These are phyloP conservation scores for Phytopythium cucurbitacearum DNA, from an alignment of 352 stramenopile genomes.

Conservation along the genomic window DNA sequence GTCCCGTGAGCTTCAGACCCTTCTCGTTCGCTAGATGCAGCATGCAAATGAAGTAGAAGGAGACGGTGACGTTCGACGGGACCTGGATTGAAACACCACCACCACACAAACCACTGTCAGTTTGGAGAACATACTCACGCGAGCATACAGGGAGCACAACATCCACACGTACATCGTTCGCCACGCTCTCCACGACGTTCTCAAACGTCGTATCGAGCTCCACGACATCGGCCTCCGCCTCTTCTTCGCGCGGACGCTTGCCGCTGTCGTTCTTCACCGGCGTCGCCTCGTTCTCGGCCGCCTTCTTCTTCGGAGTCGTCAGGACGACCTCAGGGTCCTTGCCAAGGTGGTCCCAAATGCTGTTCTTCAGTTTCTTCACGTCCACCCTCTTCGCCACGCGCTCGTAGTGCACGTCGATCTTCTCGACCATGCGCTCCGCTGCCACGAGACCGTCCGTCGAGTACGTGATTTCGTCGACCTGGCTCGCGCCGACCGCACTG, in stretches of 20 bases:
- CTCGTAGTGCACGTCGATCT: slow-evolving; percentile 92
- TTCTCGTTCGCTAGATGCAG: slow-evolving; percentile 99
- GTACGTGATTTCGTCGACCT: slow-evolving; percentile 36
- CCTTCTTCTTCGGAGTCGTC: background rate
- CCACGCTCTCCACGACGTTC: slow-evolving; percentile 88
- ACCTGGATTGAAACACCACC: slow-evolving; percentile 29
- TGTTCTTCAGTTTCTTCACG: slow-evolving; percentile 95
- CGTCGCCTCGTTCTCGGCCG: background rate
- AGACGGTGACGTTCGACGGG: slow-evolving; percentile 93
- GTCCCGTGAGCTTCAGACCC: slow-evolving; percentile 81
- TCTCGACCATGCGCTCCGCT: slow-evolving; percentile 92
- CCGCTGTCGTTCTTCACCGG: slow-evolving; percentile 24
- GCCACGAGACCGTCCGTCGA: slow-evolving; percentile 66
- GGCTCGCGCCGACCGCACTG: slow-evolving; percentile 2
- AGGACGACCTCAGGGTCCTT: slow-evolving; percentile 18
- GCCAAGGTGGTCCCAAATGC: slow-evolving; percentile 90
- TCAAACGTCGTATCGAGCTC: slow-evolving; percentile 79
- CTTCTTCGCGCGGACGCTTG: slow-evolving; percentile 18
- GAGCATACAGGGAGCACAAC: slow-evolving; percentile 1
- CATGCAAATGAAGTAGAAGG: slow-evolving; percentile 99
- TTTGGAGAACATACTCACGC: no score
- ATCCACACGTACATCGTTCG: slow-evolving; percentile 48
- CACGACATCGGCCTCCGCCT: slow-evolving; percentile 17
- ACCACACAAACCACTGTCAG: slow-evolving; percentile 3
- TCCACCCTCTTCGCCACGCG: slow-evolving; percentile 96